Base-by-base conservation (phyloP, 2,329 filamentous ascomycete genomes). In the Zasmidium citrigriseum region DNA sequence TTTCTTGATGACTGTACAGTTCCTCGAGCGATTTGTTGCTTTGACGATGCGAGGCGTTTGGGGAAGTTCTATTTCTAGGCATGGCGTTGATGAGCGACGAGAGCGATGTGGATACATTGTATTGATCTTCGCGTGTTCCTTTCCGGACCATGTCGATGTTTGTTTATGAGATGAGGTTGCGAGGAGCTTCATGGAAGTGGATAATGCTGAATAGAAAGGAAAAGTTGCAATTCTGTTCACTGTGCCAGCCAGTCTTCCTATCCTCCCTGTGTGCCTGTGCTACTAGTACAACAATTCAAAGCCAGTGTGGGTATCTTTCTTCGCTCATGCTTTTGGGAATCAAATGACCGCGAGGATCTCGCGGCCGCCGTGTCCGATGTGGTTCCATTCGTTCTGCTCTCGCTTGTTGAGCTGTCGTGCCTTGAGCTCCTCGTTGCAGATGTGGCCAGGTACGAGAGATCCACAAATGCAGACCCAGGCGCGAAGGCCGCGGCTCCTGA, bases 391-490 rank as follows among this genome's bases (percentile, higher is more conserved):
- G 18, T 57, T 14, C 25, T 23, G 12, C 23, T 57, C 29, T 24
- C 44, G 55, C 49, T 48, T 46, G 12, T 27, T n/a, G 23, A 46
- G 27, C 52, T 21, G 11, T 2, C 52, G 41, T 41, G 24, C 38
- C 4, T 44, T 22, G n/a, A 52, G 51, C 47, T 62, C 61, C 1
- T 54, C 51, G 16, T 27, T 44, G 44, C 68, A 70, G 23, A n/a
- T 45, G 48, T 70, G 68, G 3, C 65, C 66, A 4, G 34, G 21
- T 3, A 52, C 23, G 12, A 48, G n/a, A 0, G 58, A 60, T 7
- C 68, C 68, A 60, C 68, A 70, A 22, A 70, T 60, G 48, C 68
- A 70, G 23, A 59, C 29, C 68, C 68, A 70, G 44, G 54, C 38
- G 29, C 21, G 29, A 7, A 41, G 50, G 34, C 14, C 20, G 20